These are phyloP conservation scores for Acer yangbiense DNA, from an alignment of 345 rosid genomes.

Conservation along the genomic window DNA sequence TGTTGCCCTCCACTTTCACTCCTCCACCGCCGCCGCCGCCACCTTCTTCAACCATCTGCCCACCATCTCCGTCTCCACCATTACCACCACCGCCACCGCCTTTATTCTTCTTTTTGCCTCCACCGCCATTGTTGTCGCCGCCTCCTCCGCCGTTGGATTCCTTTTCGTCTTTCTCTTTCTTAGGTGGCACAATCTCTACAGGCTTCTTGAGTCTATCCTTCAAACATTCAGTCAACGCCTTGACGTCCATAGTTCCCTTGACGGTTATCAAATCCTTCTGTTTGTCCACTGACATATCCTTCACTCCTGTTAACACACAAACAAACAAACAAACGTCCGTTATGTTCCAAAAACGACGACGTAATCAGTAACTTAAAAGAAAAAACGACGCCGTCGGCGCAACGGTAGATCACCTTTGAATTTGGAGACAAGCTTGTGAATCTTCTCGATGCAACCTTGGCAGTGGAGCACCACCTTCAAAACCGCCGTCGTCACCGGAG, in stretches of 20 bases:
- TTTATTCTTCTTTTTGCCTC: constrained; percentile 32
- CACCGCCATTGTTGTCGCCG: background rate
- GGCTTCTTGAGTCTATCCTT: constrained; percentile 58
- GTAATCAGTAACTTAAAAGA: too few relatives aligned
- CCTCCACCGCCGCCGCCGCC: constrained; percentile 16
- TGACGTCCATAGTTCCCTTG: constrained; percentile 72
- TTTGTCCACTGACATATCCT: constrained; percentile 42
- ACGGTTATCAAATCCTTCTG: constrained; percentile 67
- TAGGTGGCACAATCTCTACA: constrained; percentile 63
- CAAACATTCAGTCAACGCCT: constrained; percentile 47
- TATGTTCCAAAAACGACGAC: too few relatives aligned
- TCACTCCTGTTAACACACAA: constrained; percentile 48
- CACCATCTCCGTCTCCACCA: constrained; percentile 32
- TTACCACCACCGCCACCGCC: constrained; percentile 18
- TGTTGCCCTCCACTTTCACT: constrained; percentile 35
- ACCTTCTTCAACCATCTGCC: constrained; percentile 31
- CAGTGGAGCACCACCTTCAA: constrained; percentile 68
- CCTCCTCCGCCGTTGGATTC: constrained; percentile 25
- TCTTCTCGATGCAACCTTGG: constrained; percentile 74
- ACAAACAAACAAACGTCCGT: too few relatives aligned
- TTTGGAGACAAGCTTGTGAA: constrained; percentile 45
- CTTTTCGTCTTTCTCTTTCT: constrained; percentile 56
- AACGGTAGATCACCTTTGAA: constrained; percentile 52
- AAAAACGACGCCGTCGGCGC: too few relatives aligned
- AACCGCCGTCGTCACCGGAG: constrained; percentile 62